Percentiles rank a stretch among this genome's conserved stretches.
phyloP scores from a whole-genome alignment of 2,329 filamentous ascomycete species.

The Coniochaeta sp. region DNA sequence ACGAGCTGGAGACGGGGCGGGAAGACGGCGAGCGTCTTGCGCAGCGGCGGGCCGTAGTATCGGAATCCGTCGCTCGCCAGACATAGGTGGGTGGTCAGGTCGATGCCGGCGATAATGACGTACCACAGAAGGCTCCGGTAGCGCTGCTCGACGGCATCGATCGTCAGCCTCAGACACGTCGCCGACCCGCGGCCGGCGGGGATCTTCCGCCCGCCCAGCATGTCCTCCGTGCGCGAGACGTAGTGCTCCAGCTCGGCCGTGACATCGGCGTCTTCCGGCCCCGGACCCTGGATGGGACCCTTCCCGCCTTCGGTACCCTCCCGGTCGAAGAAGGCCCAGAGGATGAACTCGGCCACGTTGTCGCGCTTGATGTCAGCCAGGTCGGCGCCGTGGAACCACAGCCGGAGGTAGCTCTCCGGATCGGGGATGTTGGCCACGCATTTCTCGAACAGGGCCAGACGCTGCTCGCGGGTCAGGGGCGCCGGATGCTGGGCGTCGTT shows the following conservation, averaged over 20 bases:
- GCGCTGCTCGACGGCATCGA: slow-evolving; percentile 55
- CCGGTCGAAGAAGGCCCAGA: slow-evolving; percentile 60
- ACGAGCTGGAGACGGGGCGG: slow-evolving; percentile 46
- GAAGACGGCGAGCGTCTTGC: slow-evolving; percentile 38
- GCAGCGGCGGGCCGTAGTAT: slow-evolving; percentile 38
- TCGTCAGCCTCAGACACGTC: slow-evolving; percentile 52
- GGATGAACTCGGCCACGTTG: slow-evolving; percentile 60
- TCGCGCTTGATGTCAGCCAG: slow-evolving; percentile 53
- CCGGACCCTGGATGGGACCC: slow-evolving; percentile 18
- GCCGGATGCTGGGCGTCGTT: slow-evolving; percentile 32
- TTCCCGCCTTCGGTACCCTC: slow-evolving; percentile 13
- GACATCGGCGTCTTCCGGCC: slow-evolving; percentile 21
- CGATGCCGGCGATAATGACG: slow-evolving; percentile 45
- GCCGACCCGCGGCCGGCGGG: slow-evolving; percentile 48
- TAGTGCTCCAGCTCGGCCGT: slow-evolving; percentile 36
- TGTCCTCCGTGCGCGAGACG: slow-evolving; percentile 44
- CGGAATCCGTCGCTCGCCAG: slow-evolving; percentile 43
- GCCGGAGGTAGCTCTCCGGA: slow-evolving; percentile 47
- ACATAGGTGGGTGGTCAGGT: slow-evolving; percentile 39
- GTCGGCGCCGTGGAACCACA: slow-evolving; percentile 61
- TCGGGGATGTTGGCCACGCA: slow-evolving; percentile 49
- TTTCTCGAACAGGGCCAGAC: slow-evolving; percentile 48
- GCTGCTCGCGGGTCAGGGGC: slow-evolving; percentile 34
- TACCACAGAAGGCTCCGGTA: slow-evolving; percentile 63
- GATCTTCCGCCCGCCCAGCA: slow-evolving; percentile 42